phyloP scores from a whole-genome alignment of 1,139 yeast genomes.

The Candida anutae region DNA sequence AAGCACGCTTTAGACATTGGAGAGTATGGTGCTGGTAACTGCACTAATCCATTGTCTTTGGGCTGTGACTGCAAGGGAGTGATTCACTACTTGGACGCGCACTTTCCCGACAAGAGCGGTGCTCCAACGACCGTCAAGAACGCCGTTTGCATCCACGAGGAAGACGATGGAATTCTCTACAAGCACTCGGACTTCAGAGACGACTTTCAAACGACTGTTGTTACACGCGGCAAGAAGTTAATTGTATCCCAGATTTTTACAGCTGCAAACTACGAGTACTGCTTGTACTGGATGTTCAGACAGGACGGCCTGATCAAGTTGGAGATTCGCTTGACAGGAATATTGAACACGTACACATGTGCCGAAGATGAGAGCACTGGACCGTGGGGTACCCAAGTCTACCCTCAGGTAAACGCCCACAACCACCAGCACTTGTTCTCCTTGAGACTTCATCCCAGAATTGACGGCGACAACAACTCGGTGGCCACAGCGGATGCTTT shows the following conservation, averaged over 20 bases:
- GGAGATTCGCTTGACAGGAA: slow-evolving; percentile 75
- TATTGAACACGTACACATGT: slow-evolving; percentile 61
- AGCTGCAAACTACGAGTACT: slow-evolving; percentile 80
- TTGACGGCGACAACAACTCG: no score
- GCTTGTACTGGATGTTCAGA: slow-evolving; percentile 74
- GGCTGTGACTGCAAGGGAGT: slow-evolving; percentile 86
- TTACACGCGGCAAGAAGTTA: slow-evolving; percentile 68
- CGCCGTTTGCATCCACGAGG: slow-evolving; percentile 80
- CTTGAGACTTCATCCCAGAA: no score
- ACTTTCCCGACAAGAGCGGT: slow-evolving; percentile 59
- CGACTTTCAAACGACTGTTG: slow-evolving; percentile 64
- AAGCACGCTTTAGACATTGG: slow-evolving; percentile 84
- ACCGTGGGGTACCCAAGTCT: slow-evolving; percentile 75
- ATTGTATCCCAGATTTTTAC: slow-evolving; percentile 75
- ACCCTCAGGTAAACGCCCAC: slow-evolving; percentile 77
- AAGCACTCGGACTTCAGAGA: slow-evolving; percentile 84
- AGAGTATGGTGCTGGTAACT: slow-evolving; percentile 81
- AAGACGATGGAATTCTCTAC: slow-evolving; percentile 70
- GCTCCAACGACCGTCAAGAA: slow-evolving; percentile 64
- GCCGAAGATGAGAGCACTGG: slow-evolving; percentile 58
- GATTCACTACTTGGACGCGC: slow-evolving; percentile 73
- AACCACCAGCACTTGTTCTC: slow-evolving; percentile 81
- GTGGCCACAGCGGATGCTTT: no score
- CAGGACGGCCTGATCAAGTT: slow-evolving; percentile 79
- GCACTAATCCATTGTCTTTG: slow-evolving; percentile 69